Evolutionary conservation across 257 asterid species (phyloP).

Genomic region (Solanum pinnatisectum): DNA sequence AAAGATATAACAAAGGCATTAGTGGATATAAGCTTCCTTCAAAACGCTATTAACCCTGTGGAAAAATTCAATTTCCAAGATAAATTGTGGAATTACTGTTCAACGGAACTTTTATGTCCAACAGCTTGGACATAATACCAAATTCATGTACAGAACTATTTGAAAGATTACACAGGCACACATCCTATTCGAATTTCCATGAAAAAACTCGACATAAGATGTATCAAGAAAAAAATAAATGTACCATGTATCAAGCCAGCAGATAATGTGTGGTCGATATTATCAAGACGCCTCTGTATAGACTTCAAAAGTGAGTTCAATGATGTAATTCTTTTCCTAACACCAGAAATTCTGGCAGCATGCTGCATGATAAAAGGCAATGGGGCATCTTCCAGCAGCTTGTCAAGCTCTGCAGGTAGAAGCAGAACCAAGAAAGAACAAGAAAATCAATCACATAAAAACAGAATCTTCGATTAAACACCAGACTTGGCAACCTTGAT

Average conservation of each 20-base stretch:
- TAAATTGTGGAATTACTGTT: neutral
- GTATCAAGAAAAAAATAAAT: neutral
- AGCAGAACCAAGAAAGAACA: neutral
- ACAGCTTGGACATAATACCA: neutral
- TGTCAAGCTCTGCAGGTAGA: slow-evolving; percentile 72
- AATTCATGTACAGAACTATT: neutral
- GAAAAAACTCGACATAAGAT: neutral
- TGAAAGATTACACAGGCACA: neutral
- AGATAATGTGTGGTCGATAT: slow-evolving; percentile 67
- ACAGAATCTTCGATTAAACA: neutral
- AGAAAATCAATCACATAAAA: neutral
- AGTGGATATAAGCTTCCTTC: neutral
- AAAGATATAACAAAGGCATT: neutral
- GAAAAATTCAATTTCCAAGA: neutral
- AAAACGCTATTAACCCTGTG: neutral
- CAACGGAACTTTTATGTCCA: neutral
- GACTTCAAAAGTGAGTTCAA: slow-evolving; percentile 81
- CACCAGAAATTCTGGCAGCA: slow-evolving; percentile 79
- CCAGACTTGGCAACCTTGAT: neutral
- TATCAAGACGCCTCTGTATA: slow-evolving; percentile 74
- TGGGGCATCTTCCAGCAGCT: slow-evolving; percentile 87
- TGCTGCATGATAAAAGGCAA: slow-evolving; percentile 94
- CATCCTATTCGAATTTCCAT: neutral
- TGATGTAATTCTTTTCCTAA: slow-evolving; percentile 71
- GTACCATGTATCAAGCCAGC: slow-evolving; percentile 54